Conservation (phyloP, 2,329 filamentous ascomycete species). For the Dactylonectria estremocensis region DNA sequence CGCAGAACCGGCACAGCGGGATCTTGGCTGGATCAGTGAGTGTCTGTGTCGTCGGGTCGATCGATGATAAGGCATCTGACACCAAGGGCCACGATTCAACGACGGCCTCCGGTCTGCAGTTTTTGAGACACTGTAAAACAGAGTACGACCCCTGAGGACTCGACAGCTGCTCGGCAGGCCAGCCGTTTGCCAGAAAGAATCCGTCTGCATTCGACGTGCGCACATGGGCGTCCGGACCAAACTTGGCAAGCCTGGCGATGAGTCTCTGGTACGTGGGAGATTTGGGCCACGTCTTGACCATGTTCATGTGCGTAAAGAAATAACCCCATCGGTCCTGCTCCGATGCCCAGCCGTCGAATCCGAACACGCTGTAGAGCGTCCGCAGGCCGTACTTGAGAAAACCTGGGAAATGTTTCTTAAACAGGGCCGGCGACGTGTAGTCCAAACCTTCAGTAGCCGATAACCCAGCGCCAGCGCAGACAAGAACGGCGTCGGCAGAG, state of each 20-base stretch:
- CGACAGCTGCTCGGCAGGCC: conserved; percentile 27
- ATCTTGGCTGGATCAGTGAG: conserved; percentile 34
- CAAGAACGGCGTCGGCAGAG: conserved; percentile 39
- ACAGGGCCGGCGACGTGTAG: conserved; percentile 38
- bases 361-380: conserved; percentile 42
- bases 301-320: conserved; percentile 44
- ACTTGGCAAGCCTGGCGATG: conserved; percentile 20
- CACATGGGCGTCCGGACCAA: conserved; percentile 36
- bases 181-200: conserved; percentile 32
- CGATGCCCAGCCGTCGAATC: conserved; percentile 34
- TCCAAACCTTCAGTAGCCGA: conserved; percentile 43
- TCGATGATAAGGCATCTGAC: not conserved
- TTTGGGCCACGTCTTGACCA: conserved; percentile 39
- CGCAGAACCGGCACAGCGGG: conserved; percentile 36
- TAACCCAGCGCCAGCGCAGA: conserved; percentile 42
- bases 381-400: conserved; percentile 38
- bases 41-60: conserved; percentile 36
- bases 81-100: conserved; percentile 33
- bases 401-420: conserved; percentile 31
- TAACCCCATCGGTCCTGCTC: conserved; percentile 46
- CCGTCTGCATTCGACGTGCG: conserved; percentile 38
- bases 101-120: conserved; percentile 36
- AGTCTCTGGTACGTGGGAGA: conserved; percentile 35
- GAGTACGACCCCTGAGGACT: conserved; percentile 34
- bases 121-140: conserved; percentile 37